phyloP scores from a whole-genome alignment of 805 yeast genomes.

The Kodamaea kaohsiungensis region DNA sequence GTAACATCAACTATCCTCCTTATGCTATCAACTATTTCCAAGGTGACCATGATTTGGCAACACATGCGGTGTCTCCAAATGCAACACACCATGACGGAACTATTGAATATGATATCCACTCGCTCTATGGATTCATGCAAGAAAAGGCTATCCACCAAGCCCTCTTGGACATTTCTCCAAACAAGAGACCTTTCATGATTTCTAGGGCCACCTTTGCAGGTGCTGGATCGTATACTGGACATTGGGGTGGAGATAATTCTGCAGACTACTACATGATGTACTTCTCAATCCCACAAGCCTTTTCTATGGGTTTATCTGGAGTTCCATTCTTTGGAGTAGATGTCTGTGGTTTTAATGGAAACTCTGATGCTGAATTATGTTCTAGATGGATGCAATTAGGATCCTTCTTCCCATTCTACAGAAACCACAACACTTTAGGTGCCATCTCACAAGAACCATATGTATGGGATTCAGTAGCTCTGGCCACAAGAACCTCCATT shows the following conservation, averaged over 20 bases:
- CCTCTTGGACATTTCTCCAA: conserved; percentile 16
- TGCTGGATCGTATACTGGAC: conserved; percentile 21
- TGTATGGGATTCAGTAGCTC: conserved; percentile 27
- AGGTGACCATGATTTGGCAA: conserved; percentile 22
- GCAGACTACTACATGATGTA: conserved; percentile 22
- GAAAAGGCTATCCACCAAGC: conserved; percentile 22
- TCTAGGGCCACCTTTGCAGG: conserved; percentile 25
- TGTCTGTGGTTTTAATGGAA: conserved; percentile 27
- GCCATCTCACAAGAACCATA: conserved; percentile 31
- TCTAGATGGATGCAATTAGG: conserved; percentile 34
- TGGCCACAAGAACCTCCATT: conserved; percentile 27
- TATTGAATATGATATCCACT: conserved; percentile 28
- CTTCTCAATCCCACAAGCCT: conserved; percentile 28
- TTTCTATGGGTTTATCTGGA: conserved; percentile 23
- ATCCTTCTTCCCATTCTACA: conserved; percentile 36
- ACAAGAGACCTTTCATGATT: conserved; percentile 26
- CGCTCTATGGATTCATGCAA: conserved; percentile 24
- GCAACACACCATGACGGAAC: conserved; percentile 31
- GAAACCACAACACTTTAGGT: conserved; percentile 31
- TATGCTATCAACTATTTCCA: conserved; percentile 30
- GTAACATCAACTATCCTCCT: conserved; percentile 36
- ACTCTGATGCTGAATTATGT: conserved; percentile 27
- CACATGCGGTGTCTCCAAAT: conserved; percentile 28
- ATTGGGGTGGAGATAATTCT: conserved; percentile 29
- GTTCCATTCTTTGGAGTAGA: conserved; percentile 30